phyloP scores from a whole-genome alignment of 2,329 filamentous ascomycete species.

The Chaetoscypha palmicola region DNA sequence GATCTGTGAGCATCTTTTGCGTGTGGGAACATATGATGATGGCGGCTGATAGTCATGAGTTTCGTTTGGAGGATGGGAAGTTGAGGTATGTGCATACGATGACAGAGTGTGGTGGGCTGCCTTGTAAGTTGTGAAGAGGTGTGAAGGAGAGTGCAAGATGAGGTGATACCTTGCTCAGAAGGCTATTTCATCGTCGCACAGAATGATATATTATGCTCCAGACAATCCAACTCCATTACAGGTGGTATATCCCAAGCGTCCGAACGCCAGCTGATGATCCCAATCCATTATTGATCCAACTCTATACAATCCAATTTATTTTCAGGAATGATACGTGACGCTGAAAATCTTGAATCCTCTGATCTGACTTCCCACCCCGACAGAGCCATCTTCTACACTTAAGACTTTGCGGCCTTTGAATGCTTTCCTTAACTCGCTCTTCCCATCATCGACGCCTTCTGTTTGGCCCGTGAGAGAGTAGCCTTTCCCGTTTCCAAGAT shows the following conservation, averaged over 20 bases:
- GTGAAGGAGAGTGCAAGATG: too few relatives aligned
- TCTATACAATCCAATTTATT: too few relatives aligned
- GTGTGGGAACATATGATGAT: slow-evolving; percentile 16
- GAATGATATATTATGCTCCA: too few relatives aligned
- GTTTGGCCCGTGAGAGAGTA: background rate
- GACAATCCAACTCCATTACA: too few relatives aligned
- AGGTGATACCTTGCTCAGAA: too few relatives aligned
- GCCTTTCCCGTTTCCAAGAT: slow-evolving; percentile 12
- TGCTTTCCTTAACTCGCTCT: background rate
- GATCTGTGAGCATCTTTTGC: slow-evolving; percentile 10
- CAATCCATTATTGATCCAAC: too few relatives aligned
- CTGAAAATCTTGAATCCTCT: slow-evolving; percentile 3
- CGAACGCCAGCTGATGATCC: too few relatives aligned
- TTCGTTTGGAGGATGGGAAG: slow-evolving; percentile 13
- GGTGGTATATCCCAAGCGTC: too few relatives aligned
- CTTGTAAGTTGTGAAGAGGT: slow-evolving; percentile 10
- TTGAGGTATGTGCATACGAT: slow-evolving; percentile 16
- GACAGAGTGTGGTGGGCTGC: slow-evolving; percentile 13
- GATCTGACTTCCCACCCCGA: background rate
- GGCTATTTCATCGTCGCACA: too few relatives aligned
- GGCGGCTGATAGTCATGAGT: slow-evolving; percentile 14
- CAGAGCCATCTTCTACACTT: background rate
- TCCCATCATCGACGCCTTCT: background rate
- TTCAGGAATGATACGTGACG: slow-evolving; percentile 7
- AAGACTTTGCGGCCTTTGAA: background rate